Evolutionary conservation across 768 basidiomycete species (phyloP).

Genomic region (Mrakia hoshinonis): DNA sequence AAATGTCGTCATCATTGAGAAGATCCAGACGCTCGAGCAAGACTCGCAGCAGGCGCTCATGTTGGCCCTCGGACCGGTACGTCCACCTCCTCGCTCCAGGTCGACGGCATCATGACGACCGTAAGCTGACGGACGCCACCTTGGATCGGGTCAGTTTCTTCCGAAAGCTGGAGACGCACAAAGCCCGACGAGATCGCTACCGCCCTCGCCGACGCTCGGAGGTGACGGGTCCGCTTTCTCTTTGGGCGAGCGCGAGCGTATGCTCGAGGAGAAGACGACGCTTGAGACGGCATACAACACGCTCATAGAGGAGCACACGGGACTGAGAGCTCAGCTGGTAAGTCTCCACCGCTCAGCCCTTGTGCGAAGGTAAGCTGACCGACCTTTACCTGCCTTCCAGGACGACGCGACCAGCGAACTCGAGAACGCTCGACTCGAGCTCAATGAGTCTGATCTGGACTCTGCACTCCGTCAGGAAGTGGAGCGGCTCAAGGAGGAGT

Average conservation of each 20-base stretch:
- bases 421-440: conserved; percentile 1
- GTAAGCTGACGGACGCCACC: not conserved
- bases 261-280: conserved; percentile 75
- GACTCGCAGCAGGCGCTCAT: conserved; percentile 79
- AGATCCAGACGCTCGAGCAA: conserved; percentile 75
- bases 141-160: conserved; percentile 7
- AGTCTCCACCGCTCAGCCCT: too few species aligned
- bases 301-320: conserved; percentile 65
- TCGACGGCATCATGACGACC: not conserved
- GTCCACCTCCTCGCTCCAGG: not conserved
- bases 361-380: too few species aligned
- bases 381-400: conserved; percentile 41
- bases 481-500: conserved; percentile 57
- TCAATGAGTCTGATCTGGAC: conserved; percentile 44
- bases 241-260: conserved; percentile 61
- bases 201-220: not conserved
- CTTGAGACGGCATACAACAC: conserved; percentile 70
- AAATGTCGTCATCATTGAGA: conserved; percentile 78
- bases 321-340: conserved; percentile 58
- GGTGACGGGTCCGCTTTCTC: conserved; percentile 49
- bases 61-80: conserved; percentile 85
- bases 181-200: conserved; percentile 69
- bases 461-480: conserved; percentile 51
- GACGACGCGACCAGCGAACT: conserved; percentile 45
- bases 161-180: conserved; percentile 69